Conservation (phyloP, 225 moss, liverwort and hornwort genomes). For the Ulota crispa region DNA sequence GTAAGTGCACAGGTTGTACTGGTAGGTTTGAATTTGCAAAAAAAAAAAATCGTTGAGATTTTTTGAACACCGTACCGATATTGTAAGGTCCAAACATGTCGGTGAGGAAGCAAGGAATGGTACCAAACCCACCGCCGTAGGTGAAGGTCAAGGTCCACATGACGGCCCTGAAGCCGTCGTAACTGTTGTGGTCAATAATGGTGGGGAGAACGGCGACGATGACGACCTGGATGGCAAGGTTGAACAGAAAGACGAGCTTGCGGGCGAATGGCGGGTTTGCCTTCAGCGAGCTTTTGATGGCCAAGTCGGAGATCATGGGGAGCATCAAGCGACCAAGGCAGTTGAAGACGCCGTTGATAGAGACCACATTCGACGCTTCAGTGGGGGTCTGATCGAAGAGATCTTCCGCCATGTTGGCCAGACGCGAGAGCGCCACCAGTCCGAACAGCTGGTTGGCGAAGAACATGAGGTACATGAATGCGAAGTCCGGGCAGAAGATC, state of each 20-base stretch:
- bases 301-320: constrained; percentile 47
- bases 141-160: constrained; percentile 67
- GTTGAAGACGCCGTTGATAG: constrained; percentile 76
- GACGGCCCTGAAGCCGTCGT: constrained; percentile 51
- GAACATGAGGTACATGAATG: constrained; percentile 80
- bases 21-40: no score
- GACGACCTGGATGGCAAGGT: constrained; percentile 36
- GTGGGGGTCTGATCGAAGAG: constrained; percentile 30
- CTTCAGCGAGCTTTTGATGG: constrained; percentile 23
- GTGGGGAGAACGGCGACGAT: constrained; percentile 41
- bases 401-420: constrained; percentile 58
- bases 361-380: constrained; percentile 56
- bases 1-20: no score
- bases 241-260: constrained; percentile 57
- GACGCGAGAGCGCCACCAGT: constrained; percentile 58
- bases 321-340: constrained; percentile 53
- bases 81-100: constrained; percentile 86
- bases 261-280: constrained; percentile 54
- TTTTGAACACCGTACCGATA: constrained; percentile 39
- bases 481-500: constrained; percentile 50
- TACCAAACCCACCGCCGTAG: constrained; percentile 70
- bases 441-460: constrained; percentile 74
- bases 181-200: constrained; percentile 41
- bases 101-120: constrained; percentile 74
- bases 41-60: neutral